Conservation (phyloP, 306 rosid species). For the Acacia melanoxylon region DNA sequence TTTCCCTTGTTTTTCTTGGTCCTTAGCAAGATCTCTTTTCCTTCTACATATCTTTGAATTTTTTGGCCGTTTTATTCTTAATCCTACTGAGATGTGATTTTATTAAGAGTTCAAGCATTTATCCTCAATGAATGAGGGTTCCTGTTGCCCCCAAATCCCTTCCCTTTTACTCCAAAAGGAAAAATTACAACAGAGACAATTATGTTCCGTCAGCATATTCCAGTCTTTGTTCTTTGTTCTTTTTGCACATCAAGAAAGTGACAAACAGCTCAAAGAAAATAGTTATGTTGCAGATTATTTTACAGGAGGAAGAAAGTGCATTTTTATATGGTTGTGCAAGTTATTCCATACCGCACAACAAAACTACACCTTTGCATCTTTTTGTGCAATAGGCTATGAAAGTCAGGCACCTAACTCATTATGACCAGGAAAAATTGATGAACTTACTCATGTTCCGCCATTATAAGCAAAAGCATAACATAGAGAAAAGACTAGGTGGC, state of each 20-base stretch:
- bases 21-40: no score
- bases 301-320: not conserved
- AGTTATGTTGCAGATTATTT: not conserved
- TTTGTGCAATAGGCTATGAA: no score
- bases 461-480: not conserved
- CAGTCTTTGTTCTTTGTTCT: no score
- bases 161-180: not conserved
- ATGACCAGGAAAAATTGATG: not conserved
- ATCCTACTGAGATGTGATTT: not conserved
- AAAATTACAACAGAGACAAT: not conserved
- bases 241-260: not conserved
- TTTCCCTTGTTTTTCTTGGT: not conserved
- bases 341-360: no score
- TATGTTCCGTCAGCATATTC: not conserved
- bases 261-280: not conserved
- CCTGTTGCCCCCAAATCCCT: not conserved
- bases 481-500: not conserved
- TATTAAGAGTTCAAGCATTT: not conserved
- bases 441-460: no score
- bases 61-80: not conserved
- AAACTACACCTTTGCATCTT: no score
- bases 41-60: not conserved
- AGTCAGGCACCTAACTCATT: not conserved
- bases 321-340: not conserved
- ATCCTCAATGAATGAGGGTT: not conserved